Evolutionary conservation across 257 asterid species (phyloP), one percentile per base, ranked within the genome.

Genomic region (Datura wrightii): DNA sequence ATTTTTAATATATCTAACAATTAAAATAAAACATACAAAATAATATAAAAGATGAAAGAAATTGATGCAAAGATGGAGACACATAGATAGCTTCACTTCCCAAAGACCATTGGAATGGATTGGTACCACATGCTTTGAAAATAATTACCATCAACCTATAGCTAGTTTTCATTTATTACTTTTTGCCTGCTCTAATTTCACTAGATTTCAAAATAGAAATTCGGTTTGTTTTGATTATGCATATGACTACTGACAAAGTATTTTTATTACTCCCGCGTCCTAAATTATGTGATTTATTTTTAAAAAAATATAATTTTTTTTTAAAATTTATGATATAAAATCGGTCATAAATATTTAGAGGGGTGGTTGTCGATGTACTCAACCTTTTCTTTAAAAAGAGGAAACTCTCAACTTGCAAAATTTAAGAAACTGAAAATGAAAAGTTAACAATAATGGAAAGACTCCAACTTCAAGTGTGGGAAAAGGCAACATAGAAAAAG

Each of bases 161-260:
- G 42, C 81, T 48, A 74, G 13, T 48, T 11, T 74, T 48, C 81
- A 24, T 48, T 74, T 24, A 48, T 74, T 74, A 44, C 60, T 74
- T 74, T 19, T 74, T 74, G 60, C 60, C 60, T 74, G 4, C 13
- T 7, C 24, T 74, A 46, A 24, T 74, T 48, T 42, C 13, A 48
- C 37, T 24, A 6, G 6, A 46, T 10, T 8, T 72, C 6, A 72
- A n/a, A 44, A 72, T 44, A 71, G 39, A 24, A 24, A 24, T 24
- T 24, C 31, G 31, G 31, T 24, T 24, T 24, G 31, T 24, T 24
- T 24, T 24, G 31, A 24, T 24, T 24, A 24, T 24, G 31, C 31
- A 24, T 24, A 24, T 24, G 31, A 24, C 0, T 24, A 24, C 31
- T 24, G 31, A 24, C 31, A 24, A 24, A 24, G 31, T 24, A 24